A percentile compares a stretch with the other conserved stretches of the same genome.
Conservation (phyloP, 208 protist species). For the Hexamita inflata region DNA sequence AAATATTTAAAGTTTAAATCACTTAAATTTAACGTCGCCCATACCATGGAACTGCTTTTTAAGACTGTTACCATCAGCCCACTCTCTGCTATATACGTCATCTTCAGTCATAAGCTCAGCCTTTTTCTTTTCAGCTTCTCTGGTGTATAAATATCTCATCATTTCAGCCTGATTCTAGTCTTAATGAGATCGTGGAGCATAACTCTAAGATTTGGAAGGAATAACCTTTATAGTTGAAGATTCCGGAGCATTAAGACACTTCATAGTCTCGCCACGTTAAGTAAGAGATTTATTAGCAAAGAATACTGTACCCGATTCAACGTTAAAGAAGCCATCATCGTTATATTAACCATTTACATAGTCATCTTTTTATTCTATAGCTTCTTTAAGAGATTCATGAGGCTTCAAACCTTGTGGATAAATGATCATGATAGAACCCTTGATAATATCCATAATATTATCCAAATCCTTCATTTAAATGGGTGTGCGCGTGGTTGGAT, state of each 20-base stretch:
- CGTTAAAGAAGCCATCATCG: neutral
- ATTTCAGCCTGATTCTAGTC: neutral
- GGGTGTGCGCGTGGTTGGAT: neutral
- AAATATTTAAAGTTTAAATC: too few relatives aligned
- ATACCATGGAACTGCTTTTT: neutral
- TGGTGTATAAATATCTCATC: conserved; percentile 16
- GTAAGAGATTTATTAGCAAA: neutral
- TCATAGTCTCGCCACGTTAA: neutral
- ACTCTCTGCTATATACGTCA: neutral
- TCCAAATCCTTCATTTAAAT: neutral
- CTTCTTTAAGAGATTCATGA: neutral
- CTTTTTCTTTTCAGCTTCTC: neutral
- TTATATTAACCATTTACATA: neutral
- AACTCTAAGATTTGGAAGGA: neutral
- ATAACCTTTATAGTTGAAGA: neutral
- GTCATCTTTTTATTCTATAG: neutral
- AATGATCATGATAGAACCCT: conserved; percentile 4
- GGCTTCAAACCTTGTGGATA: neutral
- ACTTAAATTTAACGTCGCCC: neutral
- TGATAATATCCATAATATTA: neutral
- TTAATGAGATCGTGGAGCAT: neutral
- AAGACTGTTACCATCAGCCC: neutral
- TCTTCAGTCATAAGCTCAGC: conserved; percentile 24
- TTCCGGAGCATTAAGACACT: neutral
- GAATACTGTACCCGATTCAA: conserved; percentile 4